phyloP scores from a whole-genome alignment of 164 flowering plant genomes.

The Aristolochia fimbriata region DNA sequence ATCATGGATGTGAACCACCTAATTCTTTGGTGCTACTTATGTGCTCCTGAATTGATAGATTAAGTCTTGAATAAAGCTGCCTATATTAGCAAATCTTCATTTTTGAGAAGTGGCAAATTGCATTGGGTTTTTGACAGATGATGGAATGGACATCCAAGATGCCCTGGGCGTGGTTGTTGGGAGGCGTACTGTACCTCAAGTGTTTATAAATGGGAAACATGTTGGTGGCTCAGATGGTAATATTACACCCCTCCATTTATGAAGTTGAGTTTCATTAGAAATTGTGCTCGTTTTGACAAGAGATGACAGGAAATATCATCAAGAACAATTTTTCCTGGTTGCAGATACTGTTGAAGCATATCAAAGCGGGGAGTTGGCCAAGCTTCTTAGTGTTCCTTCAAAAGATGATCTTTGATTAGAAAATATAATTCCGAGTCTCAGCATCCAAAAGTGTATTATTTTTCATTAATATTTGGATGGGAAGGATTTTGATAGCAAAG shows the following conservation, averaged over 20 bases:
- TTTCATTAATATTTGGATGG: too few relatives aligned
- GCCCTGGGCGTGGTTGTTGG: slow-evolving; percentile 57
- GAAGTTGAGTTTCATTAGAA: background rate
- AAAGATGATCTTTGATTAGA: slow-evolving; percentile 42
- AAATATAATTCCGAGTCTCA: background rate
- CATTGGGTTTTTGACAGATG: slow-evolving; percentile 32
- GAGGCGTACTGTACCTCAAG: slow-evolving; percentile 92
- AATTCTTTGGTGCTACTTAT: too few relatives aligned
- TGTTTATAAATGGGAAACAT: slow-evolving; percentile 81
- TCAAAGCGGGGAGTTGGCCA: slow-evolving; percentile 58
- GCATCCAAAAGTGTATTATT: too few relatives aligned
- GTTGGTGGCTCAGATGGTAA: slow-evolving; percentile 96
- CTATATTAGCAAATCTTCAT: too few relatives aligned
- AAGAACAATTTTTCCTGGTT: background rate
- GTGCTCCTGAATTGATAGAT: too few relatives aligned
- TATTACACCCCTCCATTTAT: slow-evolving; percentile 1
- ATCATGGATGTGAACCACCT: too few relatives aligned
- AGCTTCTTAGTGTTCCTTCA: slow-evolving; percentile 39
- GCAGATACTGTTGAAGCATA: slow-evolving; percentile 84
- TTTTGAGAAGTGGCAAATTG: too few relatives aligned
- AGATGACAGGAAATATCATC: background rate
- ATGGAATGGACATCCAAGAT: slow-evolving; percentile 65
- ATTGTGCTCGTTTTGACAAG: background rate
- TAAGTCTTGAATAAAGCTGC: too few relatives aligned
- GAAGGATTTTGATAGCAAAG: too few relatives aligned